Evolutionary conservation across 208 protist genomes (phyloP).

Genomic region (Zelonia costaricensis): DNA sequence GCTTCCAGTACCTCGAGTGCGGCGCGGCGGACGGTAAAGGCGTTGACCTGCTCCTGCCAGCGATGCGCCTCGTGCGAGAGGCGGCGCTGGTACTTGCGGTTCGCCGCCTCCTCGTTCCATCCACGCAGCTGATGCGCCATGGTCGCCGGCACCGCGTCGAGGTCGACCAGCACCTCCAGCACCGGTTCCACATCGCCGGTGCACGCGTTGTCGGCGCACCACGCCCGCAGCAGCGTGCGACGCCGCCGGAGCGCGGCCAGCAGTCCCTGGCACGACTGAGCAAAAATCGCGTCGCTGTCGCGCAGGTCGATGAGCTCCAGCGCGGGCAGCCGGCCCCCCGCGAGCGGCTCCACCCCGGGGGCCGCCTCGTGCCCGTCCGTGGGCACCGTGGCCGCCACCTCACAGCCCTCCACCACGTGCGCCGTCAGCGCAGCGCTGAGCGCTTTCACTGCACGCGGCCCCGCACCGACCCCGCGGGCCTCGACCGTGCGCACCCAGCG

Average conservation of each 20-base stretch:
- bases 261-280: constrained; percentile 11
- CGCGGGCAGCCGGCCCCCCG: constrained; percentile 20
- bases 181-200: constrained; percentile 7
- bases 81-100: constrained; percentile 4
- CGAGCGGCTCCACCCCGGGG: constrained; percentile 6
- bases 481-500: constrained; percentile 62
- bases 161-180: constrained; percentile 19
- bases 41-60: constrained; percentile 12
- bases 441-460: constrained; percentile 29
- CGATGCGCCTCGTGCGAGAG: neutral
- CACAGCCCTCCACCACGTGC: constrained; percentile 14
- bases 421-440: constrained; percentile 22
- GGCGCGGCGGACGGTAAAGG: constrained; percentile 15
- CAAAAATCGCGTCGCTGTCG: constrained; percentile 22
- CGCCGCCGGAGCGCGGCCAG: constrained; percentile 16
- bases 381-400: constrained; percentile 9
- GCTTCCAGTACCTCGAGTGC: neutral
- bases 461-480: constrained; percentile 48
- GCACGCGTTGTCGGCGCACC: constrained; percentile 3
- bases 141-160: constrained; percentile 1
- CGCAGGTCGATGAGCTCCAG: constrained; percentile 26
- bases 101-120: constrained; percentile 19
- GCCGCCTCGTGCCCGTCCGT: neutral
- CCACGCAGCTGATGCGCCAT: constrained; percentile 5
- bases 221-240: constrained; percentile 6